A percentile compares a stretch with the other conserved stretches of the same genome.
These are phyloP conservation scores for Blumeria graminis DNA, from an alignment of 2,329 filamentous ascomycete species.

Conservation along the genomic window DNA sequence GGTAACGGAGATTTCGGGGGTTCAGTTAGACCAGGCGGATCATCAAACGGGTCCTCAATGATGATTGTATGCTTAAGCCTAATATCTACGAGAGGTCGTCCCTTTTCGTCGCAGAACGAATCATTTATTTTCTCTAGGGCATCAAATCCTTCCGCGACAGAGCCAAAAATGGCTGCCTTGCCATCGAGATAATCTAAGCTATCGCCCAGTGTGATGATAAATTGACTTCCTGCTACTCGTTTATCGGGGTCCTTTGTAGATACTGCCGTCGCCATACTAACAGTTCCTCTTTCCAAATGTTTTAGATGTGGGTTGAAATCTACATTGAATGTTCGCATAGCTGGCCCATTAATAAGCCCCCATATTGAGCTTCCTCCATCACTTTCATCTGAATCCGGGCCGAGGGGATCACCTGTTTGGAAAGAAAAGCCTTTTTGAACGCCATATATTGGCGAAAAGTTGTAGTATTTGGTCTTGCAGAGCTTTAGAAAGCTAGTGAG, in stretches of 20 bases:
- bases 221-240: constrained; percentile 70
- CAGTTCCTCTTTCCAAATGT: constrained; percentile 69
- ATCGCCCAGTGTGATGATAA: constrained; percentile 76
- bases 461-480: constrained; percentile 98
- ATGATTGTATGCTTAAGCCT: constrained; percentile 81
- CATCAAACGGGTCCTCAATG: constrained; percentile 76
- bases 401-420: constrained; percentile 84
- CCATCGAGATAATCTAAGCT: constrained; percentile 78
- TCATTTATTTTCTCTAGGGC: constrained; percentile 80
- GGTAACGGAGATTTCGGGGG: constrained; percentile 62
- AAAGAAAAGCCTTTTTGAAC: constrained; percentile 92
- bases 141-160: constrained; percentile 90
- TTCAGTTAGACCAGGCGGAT: constrained; percentile 52
- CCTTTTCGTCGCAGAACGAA: constrained; percentile 65
- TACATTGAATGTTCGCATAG: constrained; percentile 58
- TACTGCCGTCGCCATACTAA: constrained; percentile 90
- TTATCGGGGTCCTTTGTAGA: constrained; percentile 54
- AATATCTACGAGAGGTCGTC: constrained; percentile 78
- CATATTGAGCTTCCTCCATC: constrained; percentile 89
- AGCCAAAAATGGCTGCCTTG: constrained; percentile 85
- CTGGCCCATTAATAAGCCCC: constrained; percentile 48
- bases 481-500: constrained; percentile 73
- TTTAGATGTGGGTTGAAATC: constrained; percentile 71
- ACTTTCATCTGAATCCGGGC: constrained; percentile 58
- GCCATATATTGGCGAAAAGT: constrained; percentile 78